Evolutionary conservation across 2,329 filamentous ascomycete species (phyloP).

Genomic region (Aspergillus proliferans): DNA sequence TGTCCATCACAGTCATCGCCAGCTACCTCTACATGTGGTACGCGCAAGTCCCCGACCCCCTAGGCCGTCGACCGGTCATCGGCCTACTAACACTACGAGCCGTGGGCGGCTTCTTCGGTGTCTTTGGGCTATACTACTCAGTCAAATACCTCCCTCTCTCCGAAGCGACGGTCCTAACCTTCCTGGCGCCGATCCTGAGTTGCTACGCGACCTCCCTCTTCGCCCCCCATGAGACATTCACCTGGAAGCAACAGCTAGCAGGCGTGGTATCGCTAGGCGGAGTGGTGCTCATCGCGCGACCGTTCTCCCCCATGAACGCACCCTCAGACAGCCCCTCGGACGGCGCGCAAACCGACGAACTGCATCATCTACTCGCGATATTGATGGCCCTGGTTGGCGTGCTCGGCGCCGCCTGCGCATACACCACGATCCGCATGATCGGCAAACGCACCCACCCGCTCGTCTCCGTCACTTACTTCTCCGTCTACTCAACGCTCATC

Average conservation of each 20-base stretch:
- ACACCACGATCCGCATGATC: slow-evolving; percentile 72
- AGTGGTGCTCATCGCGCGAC: slow-evolving; percentile 76
- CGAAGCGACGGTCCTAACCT: slow-evolving; percentile 85
- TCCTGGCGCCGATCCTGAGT: slow-evolving; percentile 70
- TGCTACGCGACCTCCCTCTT: slow-evolving; percentile 75
- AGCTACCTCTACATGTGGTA: slow-evolving; percentile 70
- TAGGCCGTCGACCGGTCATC: slow-evolving; percentile 62
- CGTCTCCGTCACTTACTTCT: slow-evolving; percentile 83
- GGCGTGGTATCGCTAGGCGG: slow-evolving; percentile 69
- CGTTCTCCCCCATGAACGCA: slow-evolving; percentile 31
- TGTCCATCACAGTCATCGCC: slow-evolving; percentile 64
- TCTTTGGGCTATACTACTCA: slow-evolving; percentile 71
- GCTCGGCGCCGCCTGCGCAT: slow-evolving; percentile 66
- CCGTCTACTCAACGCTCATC: slow-evolving; percentile 62
- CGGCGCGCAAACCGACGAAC: slow-evolving; percentile 41
- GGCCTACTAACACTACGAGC: slow-evolving; percentile 63
- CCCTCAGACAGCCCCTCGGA: slow-evolving; percentile 12
- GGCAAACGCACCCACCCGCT: slow-evolving; percentile 73
- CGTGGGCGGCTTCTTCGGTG: slow-evolving; percentile 66
- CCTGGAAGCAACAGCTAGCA: slow-evolving; percentile 67
- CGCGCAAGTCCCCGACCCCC: slow-evolving; percentile 58
- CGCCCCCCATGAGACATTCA: slow-evolving; percentile 67
- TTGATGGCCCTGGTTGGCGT: slow-evolving; percentile 70
- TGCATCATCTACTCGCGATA: slow-evolving; percentile 64
- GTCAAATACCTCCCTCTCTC: slow-evolving; percentile 74